phyloP scores from a whole-genome alignment of 805 yeast genomes.

The Yamadazyma paraphyllophila region DNA sequence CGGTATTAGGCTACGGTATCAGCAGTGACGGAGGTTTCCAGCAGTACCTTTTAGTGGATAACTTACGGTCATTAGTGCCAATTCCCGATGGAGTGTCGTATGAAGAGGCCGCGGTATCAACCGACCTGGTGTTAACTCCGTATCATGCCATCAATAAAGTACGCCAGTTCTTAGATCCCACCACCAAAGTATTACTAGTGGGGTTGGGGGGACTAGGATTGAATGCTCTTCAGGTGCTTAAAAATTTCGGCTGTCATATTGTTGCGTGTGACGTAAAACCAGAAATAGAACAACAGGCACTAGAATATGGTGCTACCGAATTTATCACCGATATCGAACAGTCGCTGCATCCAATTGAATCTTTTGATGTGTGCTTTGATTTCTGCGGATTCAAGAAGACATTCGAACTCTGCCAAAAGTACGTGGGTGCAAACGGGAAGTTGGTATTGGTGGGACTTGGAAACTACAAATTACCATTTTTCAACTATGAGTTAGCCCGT shows the following conservation, averaged over 20 bases:
- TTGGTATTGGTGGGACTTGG: slow-evolving; percentile 47
- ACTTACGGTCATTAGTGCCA: slow-evolving; percentile 33
- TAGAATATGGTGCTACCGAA: slow-evolving; percentile 40
- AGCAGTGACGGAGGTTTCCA: slow-evolving; percentile 42
- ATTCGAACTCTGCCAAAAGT: slow-evolving; percentile 26
- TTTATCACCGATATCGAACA: slow-evolving; percentile 31
- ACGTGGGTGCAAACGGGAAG: slow-evolving; percentile 34
- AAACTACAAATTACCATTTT: slow-evolving; percentile 25
- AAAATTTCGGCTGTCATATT: slow-evolving; percentile 29
- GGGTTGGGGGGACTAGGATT: slow-evolving; percentile 45
- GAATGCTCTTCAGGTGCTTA: slow-evolving; percentile 41
- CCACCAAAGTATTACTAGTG: slow-evolving; percentile 35
- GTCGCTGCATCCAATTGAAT: slow-evolving; percentile 25
- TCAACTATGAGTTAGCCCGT: slow-evolving; percentile 36
- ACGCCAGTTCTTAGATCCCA: slow-evolving; percentile 24
- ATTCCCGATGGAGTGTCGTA: slow-evolving; percentile 40
- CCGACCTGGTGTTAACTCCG: slow-evolving; percentile 44
- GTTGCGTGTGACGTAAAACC: slow-evolving; percentile 34
- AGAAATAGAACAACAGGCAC: slow-evolving; percentile 25
- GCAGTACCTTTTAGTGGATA: slow-evolving; percentile 35
- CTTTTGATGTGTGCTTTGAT: slow-evolving; percentile 41
- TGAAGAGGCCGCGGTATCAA: slow-evolving; percentile 40
- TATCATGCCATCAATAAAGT: slow-evolving; percentile 41
- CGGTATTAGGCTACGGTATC: slow-evolving; percentile 32
- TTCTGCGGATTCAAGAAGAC: slow-evolving; percentile 37